Base-by-base conservation (phyloP, 2,329 filamentous ascomycete species). In the Xylariaceae sp. region DNA sequence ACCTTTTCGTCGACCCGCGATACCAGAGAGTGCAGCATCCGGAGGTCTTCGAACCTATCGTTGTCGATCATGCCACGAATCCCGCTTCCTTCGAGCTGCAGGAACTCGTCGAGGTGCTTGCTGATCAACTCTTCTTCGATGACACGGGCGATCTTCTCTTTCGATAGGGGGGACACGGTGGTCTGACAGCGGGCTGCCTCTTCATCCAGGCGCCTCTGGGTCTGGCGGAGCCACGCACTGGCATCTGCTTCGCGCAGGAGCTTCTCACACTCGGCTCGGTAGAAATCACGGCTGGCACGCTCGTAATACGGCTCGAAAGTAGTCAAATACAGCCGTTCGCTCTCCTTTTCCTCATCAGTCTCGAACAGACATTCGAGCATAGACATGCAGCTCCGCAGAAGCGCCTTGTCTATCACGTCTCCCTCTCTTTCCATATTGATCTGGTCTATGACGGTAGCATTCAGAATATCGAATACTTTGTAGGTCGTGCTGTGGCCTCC, bases 291-390 rank as follows among this genome's bases (percentile, higher is more conserved):
- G 56, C 87, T 94, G 3, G 78, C 76, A 1, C 71, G 62, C 4
- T 97, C 64, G 53, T 92, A 95, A 8, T 76, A 74, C 1, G 78
- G 78, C 60, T 98, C 88, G 52, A 98, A 97, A 0, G 76, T 74
- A 1, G 81, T 85, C 19, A 88, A 65, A 57, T 98, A 98, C 0
- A 98, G 70, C 54, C 88, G 92, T 29, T 86, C 77, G 31, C 77
- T 72, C 48, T 94, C 85, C 4, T 78, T 75, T 56, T 95, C 88
- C 3, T 81, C 74, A 40, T 88, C 78, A 0, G 81, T 82, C 59
- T 94, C 85, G 59, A 95, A 94, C 0, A 98, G 71, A 6, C 79
- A 79, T 57, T 94, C 90, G 5, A 98, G 73, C 88, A 98, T 96
- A 52, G 85, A 81, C 3, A 88, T 76, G 58, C 87, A 90, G 36